Evolutionary conservation across 345 rosid genomes (phyloP).

Genomic region (Hypericum androsaemum): DNA sequence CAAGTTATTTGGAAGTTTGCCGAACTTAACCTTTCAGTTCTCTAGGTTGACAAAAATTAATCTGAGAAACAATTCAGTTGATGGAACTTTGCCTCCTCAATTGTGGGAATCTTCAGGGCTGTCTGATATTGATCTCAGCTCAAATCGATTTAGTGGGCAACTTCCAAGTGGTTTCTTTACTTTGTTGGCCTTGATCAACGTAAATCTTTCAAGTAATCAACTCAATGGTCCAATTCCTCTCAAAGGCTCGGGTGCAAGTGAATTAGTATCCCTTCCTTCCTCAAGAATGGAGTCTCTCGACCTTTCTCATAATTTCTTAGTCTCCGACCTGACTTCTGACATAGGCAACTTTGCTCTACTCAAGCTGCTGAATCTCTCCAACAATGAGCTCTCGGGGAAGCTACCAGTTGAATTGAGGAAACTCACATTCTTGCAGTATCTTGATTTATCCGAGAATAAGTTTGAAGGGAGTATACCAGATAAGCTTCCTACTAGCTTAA

Average conservation of each 20-base stretch:
- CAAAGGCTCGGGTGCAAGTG: slow-evolving; percentile 45
- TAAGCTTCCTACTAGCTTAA: slow-evolving; percentile 45
- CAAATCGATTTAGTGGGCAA: slow-evolving; percentile 49
- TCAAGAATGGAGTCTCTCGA: slow-evolving; percentile 70
- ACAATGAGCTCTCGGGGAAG: slow-evolving; percentile 54
- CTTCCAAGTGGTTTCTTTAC: slow-evolving; percentile 56
- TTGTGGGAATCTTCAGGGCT: slow-evolving; percentile 31
- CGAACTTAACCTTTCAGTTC: slow-evolving; percentile 49
- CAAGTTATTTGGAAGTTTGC: slow-evolving; percentile 56
- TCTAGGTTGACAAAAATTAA: slow-evolving; percentile 40
- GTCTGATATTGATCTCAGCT: slow-evolving; percentile 65
- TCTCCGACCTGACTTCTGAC: slow-evolving; percentile 50
- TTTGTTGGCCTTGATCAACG: slow-evolving; percentile 40
- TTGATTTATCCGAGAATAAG: slow-evolving; percentile 70
- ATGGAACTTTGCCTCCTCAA: slow-evolving; percentile 55
- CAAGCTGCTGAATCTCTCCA: slow-evolving; percentile 53
- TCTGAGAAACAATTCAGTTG: slow-evolving; percentile 56
- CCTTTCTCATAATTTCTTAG: slow-evolving; percentile 68
- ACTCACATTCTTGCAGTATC: slow-evolving; percentile 53
- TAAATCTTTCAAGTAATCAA: slow-evolving; percentile 77
- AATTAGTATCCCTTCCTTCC: slow-evolving; percentile 37
- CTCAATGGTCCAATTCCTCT: slow-evolving; percentile 63
- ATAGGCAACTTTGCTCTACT: slow-evolving; percentile 54
- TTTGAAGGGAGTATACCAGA: slow-evolving; percentile 63
- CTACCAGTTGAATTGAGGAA: slow-evolving; percentile 68